A percentile compares a stretch with the other conserved stretches of the same genome.
These are phyloP conservation scores for Pichia sp. DNA, from an alignment of 1,139 yeast genomes.

Conservation along the genomic window DNA sequence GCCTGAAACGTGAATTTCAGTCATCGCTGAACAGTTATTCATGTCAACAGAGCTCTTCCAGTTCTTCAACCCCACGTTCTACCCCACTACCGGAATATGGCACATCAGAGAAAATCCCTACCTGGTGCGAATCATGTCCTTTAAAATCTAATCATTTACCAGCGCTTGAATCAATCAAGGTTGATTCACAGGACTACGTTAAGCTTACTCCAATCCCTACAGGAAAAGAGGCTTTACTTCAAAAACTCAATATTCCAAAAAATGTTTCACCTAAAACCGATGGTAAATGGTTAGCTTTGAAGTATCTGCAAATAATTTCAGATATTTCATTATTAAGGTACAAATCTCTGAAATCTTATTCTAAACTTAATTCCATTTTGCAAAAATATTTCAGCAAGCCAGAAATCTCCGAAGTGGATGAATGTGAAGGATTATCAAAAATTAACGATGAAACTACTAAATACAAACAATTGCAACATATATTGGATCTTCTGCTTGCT, in stretches of 20 bases:
- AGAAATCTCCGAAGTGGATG: neutral
- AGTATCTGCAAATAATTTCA: conserved; percentile 17
- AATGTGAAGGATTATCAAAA: neutral
- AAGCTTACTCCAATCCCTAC: too few species aligned
- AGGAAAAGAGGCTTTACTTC: neutral
- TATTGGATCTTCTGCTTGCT: neutral
- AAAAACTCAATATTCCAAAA: conserved; percentile 6
- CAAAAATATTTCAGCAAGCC: neutral
- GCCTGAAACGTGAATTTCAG: too few species aligned
- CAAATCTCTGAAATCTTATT: conserved; percentile 21
- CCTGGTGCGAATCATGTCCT: too few species aligned
- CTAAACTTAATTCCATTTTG: conserved; percentile 16
- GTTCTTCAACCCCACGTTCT: too few species aligned
- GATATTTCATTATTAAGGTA: conserved; percentile 23
- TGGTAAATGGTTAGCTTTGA: conserved; percentile 15
- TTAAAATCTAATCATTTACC: too few species aligned
- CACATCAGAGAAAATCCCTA: too few species aligned
- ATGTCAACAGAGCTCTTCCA: too few species aligned
- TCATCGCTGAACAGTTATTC: too few species aligned
- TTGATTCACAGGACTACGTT: too few species aligned
- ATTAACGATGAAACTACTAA: neutral
- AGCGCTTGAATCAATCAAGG: too few species aligned
- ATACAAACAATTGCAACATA: neutral
- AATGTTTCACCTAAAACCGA: neutral
- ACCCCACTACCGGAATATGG: too few species aligned